Percentiles rank a stretch among this genome's conserved stretches.
Conservation (phyloP, 2,329 filamentous ascomycete species). For the Podosphaera leucotricha region DNA sequence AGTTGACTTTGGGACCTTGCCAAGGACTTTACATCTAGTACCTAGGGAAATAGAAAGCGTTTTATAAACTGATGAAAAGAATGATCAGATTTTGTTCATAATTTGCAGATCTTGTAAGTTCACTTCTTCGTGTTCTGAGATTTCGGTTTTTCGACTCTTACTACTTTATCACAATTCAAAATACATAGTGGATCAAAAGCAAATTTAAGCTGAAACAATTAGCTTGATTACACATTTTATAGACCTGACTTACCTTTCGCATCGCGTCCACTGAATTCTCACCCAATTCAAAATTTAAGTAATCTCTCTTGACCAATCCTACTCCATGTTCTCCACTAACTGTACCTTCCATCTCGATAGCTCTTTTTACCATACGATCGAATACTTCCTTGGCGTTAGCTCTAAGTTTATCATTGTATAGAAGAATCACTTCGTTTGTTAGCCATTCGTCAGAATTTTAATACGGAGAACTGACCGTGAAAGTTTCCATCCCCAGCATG, state of each 20-base stretch:
- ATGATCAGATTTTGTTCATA: too few relatives aligned
- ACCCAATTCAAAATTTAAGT: conserved; percentile 56
- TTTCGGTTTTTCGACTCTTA: conserved; percentile 33
- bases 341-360: conserved; percentile 65
- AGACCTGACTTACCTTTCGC: conserved; percentile 37
- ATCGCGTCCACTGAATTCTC: conserved; percentile 55
- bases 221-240: neutral
- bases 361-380: conserved; percentile 66
- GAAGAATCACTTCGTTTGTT: conserved; percentile 21
- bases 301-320: conserved; percentile 65
- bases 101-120: neutral
- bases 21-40: too few relatives aligned
- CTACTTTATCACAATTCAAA: conserved; percentile 42
- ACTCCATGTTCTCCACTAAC: conserved; percentile 73
- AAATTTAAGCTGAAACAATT: conserved; percentile 38
- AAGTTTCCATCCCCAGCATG: conserved; percentile 63
- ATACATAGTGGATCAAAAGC: conserved; percentile 55
- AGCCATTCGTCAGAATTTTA: neutral
- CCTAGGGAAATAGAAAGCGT: too few relatives aligned
- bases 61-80: too few relatives aligned
- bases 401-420: conserved; percentile 45
- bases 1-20: too few relatives aligned
- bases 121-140: conserved; percentile 25
- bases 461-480: conserved; percentile 23
- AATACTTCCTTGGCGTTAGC: conserved; percentile 45